Evolutionary conservation across 2,329 filamentous ascomycete species (phyloP).

Genomic region (Claviceps sp.): DNA sequence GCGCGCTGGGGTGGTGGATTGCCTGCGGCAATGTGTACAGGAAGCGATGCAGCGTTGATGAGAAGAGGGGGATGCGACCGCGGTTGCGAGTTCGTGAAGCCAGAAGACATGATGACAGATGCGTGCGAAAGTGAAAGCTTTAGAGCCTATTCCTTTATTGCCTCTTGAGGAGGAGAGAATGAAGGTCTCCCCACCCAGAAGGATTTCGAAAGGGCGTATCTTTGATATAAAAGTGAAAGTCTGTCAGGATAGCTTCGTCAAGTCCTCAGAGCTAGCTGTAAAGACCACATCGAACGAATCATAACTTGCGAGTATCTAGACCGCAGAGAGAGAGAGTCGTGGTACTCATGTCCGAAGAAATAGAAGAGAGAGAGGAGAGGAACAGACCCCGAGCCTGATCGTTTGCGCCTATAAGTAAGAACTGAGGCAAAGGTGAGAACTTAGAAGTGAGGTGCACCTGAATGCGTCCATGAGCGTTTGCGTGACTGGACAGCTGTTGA

Average conservation of each 20-base stretch:
- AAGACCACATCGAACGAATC: not conserved
- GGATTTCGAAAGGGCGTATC: too few species aligned
- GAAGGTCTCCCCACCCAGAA: too few species aligned
- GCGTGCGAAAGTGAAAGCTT: not conserved
- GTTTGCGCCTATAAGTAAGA: not conserved
- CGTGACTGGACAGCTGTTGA: slow-evolving; percentile 1
- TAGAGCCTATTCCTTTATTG: not conserved
- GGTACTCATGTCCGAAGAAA: not conserved
- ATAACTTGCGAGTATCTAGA: not conserved
- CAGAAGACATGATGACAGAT: not conserved
- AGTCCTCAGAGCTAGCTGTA: not conserved
- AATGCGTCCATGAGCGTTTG: not conserved
- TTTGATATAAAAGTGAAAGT: not conserved
- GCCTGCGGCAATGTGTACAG: slow-evolving; percentile 11
- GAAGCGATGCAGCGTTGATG: slow-evolving; percentile 7
- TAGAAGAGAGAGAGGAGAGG: not conserved
- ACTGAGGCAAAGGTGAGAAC: not conserved
- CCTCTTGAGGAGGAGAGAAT: not conserved
- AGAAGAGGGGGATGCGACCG: not conserved
- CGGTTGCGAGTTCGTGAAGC: not conserved
- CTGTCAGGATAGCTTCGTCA: not conserved
- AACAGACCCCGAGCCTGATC: not conserved
- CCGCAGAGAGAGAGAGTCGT: not conserved
- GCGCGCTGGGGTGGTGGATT: slow-evolving; percentile 13
- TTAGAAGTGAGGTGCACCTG: not conserved